Percentiles rank a stretch among this genome's conserved stretches.
phyloP scores from a whole-genome alignment of 345 rosid species.

The Melaleuca alternifolia region DNA sequence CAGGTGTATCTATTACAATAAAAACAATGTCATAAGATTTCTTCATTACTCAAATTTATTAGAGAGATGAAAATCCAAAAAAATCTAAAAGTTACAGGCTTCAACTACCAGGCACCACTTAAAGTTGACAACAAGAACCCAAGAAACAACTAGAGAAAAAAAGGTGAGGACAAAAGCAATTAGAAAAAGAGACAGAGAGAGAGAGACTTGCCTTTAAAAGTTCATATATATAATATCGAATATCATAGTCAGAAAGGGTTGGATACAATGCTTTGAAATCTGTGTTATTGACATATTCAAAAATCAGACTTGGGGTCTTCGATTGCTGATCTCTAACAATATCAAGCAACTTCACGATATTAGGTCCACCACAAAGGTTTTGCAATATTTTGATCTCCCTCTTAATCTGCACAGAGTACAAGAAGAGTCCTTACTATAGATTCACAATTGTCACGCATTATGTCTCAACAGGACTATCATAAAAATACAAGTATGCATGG shows the following conservation, averaged over 20 bases:
- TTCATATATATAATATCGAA: constrained; percentile 79
- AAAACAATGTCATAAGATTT: background rate
- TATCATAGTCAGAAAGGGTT: constrained; percentile 75
- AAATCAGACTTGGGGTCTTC: constrained; percentile 85
- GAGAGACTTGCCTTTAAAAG: constrained; percentile 60
- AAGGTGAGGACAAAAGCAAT: background rate
- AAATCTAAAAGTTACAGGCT: background rate
- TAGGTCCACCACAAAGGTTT: constrained; percentile 97
- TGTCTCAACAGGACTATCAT: background rate
- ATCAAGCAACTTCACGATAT: constrained; percentile 83
- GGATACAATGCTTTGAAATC: constrained; percentile 96
- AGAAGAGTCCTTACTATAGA: background rate
- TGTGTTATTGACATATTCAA: constrained; percentile 87
- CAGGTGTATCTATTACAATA: background rate
- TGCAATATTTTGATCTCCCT: constrained; percentile 96
- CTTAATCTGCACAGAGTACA: constrained; percentile 53
- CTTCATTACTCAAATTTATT: background rate
- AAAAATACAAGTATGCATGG: background rate
- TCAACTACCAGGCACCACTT: background rate
- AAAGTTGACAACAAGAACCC: background rate
- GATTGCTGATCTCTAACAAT: constrained; percentile 98
- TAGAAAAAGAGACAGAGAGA: background rate
- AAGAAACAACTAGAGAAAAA: background rate
- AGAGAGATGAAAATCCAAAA: background rate
- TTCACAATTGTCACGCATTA: background rate